Evolutionary conservation across 2,329 filamentous ascomycete species (phyloP), one percentile per base, ranked within the genome.

Genomic region (Helotiales sp.): DNA sequence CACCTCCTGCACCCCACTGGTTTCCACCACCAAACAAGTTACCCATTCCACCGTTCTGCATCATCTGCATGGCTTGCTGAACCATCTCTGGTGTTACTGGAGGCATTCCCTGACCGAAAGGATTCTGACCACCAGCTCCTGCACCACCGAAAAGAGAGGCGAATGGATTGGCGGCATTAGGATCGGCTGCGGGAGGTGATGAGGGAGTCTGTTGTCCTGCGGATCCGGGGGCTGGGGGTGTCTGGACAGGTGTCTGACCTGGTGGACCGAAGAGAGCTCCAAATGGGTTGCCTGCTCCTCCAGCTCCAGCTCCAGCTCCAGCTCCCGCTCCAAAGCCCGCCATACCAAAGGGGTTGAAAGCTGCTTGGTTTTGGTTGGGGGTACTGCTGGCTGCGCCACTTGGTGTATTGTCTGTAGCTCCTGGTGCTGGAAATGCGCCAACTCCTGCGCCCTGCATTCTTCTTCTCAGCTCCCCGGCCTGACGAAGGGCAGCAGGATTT

Each of bases 371-470:
- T 40, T 54, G 61, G 17, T 64, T 65, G 24, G 75, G 74, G 40
- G 72, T 76, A 22, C 71, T 74, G 40, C 77, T 72, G 49, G 77
- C 73, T 52, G 74, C 79, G 75, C 79, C 72, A 67, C 76, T 76
- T 1, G 87, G 89, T 2, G 93, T 97, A 32, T 89, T 96, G 79
- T 97, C 93, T 40, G 95, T 98, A 22, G 91, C 89, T 8, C 96
- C 96, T 1, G 96, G 96, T 59, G 95, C 95, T 13, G 96, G 94
- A 77, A 99, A 98, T 5, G 87, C 83, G 49, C 81, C 82, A 66
- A 79, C 82, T 67, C 80, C 83, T 59, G 82, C 79, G 52, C 82
- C 74, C 40, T 58, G 85, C 81, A 90, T 84, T 82, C 89, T 87
- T 65, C 91, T 86, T 77, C 94, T 91, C 88, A 98, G 91, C 69